phyloP scores from a whole-genome alignment of 345 rosid genomes.

The Salix viminalis region DNA sequence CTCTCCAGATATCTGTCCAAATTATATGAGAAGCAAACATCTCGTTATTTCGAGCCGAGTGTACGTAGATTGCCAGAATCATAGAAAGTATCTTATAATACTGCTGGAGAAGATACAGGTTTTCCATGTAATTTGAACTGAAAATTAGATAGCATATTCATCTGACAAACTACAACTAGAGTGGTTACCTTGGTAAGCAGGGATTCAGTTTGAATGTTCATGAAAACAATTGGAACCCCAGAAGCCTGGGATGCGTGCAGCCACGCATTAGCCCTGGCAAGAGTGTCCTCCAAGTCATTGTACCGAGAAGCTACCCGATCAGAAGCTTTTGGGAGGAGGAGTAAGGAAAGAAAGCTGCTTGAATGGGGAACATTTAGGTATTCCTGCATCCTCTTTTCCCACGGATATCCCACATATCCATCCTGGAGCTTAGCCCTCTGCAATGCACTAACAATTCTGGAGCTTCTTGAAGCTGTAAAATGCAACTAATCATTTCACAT shows the following conservation, averaged over 20 bases:
- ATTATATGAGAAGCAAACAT: not conserved
- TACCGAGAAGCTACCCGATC: slow-evolving; percentile 70
- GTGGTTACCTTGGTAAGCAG: slow-evolving; percentile 77
- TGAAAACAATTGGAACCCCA: slow-evolving; percentile 78
- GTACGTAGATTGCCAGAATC: not conserved
- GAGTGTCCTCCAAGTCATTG: slow-evolving; percentile 93
- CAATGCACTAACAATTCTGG: slow-evolving; percentile 74
- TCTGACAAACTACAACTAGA: not conserved
- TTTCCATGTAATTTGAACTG: no score
- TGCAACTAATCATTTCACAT: slow-evolving; percentile 5
- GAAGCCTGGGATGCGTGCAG: slow-evolving; percentile 68
- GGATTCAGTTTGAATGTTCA: slow-evolving; percentile 91
- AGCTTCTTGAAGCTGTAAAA: slow-evolving; percentile 65
- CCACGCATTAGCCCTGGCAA: slow-evolving; percentile 92
- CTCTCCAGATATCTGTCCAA: slow-evolving; percentile 87
- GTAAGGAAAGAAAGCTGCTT: slow-evolving; percentile 78
- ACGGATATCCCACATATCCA: slow-evolving; percentile 84
- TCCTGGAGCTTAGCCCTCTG: slow-evolving; percentile 74
- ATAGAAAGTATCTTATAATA: not conserved
- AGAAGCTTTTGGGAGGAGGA: slow-evolving; percentile 83
- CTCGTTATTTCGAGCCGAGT: not conserved
- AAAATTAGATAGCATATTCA: no score
- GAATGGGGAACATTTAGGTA: slow-evolving; percentile 62
- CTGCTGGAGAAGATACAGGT: no score
- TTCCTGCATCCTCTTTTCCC: slow-evolving; percentile 73